Percentiles rank a stretch among this genome's conserved stretches.
These are phyloP conservation scores for Cryptococcus sp. DNA, from an alignment of 1,284 basidiomycete species.

Conservation along the genomic window DNA sequence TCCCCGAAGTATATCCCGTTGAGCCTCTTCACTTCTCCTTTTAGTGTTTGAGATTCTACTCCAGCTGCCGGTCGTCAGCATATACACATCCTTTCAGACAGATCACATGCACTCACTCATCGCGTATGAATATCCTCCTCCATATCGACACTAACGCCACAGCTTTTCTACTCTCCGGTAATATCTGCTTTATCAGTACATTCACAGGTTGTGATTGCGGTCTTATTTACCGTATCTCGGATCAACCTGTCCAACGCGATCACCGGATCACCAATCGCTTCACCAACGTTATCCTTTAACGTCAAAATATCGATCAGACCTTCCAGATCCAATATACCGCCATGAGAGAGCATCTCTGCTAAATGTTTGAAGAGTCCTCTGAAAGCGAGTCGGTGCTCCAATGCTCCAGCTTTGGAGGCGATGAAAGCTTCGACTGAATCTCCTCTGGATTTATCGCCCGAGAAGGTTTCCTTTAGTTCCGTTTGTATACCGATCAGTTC, in stretches of 20 bases:
- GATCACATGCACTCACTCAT: conserved; percentile 61
- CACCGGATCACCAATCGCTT: conserved; percentile 45
- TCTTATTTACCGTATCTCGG: conserved; percentile 41
- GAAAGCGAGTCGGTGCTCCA: conserved; percentile 27
- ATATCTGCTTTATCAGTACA: conserved; percentile 48
- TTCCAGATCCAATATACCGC: conserved; percentile 47
- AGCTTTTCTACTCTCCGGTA: conserved; percentile 64
- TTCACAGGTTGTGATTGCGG: not conserved
- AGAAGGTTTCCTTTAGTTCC: conserved; percentile 31
- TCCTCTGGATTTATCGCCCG: not conserved
- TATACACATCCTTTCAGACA: too few relatives aligned
- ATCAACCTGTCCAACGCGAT: conserved; percentile 50
- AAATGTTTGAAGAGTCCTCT: conserved; percentile 20
- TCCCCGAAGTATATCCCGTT: conserved; percentile 22
- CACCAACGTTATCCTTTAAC: conserved; percentile 49
- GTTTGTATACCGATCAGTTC: conserved; percentile 56
- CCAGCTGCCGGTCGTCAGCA: conserved; percentile 26
- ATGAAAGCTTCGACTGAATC: not conserved
- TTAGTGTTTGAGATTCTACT: conserved; percentile 30
- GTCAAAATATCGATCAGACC: conserved; percentile 54
- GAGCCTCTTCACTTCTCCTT: conserved; percentile 40
- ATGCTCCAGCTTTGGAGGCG: not conserved
- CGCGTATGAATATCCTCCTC: conserved; percentile 79
- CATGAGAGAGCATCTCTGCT: conserved; percentile 35
- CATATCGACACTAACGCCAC: conserved; percentile 71